These are phyloP conservation scores for Secale cereale DNA, from an alignment of 176 grass and related monocot genomes.

Conservation along the genomic window DNA sequence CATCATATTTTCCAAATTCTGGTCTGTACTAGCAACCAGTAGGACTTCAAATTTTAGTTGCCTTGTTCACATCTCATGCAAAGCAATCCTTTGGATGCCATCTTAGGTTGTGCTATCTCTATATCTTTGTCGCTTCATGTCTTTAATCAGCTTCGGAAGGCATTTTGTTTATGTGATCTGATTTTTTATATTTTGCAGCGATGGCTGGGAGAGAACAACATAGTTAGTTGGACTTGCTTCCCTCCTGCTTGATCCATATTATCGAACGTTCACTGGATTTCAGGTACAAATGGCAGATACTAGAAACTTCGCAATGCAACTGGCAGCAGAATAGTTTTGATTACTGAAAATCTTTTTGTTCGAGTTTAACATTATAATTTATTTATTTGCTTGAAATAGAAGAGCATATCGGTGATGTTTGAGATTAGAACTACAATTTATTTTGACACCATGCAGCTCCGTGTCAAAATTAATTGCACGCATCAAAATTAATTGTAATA, in stretches of 20 bases:
- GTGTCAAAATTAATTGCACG: background rate
- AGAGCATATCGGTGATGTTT: background rate
- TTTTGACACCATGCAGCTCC: slow-evolving; percentile 1
- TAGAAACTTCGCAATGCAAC: background rate
- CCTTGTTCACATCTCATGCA: background rate
- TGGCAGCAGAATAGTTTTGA: background rate
- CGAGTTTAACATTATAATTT: background rate
- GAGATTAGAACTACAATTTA: background rate
- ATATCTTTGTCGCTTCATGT: slow-evolving; percentile 18
- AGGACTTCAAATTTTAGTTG: background rate
- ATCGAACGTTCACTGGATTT: slow-evolving; percentile 86
- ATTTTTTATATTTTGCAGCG: slow-evolving; percentile 42
- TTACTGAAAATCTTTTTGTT: too few relatives aligned
- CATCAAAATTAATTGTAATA: background rate
- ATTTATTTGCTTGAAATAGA: background rate
- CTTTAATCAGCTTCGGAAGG: background rate
- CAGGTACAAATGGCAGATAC: slow-evolving; percentile 43
- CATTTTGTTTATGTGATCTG: background rate
- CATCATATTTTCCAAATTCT: background rate
- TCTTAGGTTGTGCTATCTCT: background rate
- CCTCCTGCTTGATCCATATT: slow-evolving; percentile 83
- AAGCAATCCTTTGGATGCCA: background rate
- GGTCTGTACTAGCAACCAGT: background rate
- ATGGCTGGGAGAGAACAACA: slow-evolving; percentile 94
- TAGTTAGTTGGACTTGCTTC: slow-evolving; percentile 75